Percentiles rank a stretch among this genome's conserved stretches.
phyloP scores from a whole-genome alignment of 2,329 filamentous ascomycete species.

The Calycina herbarum region DNA sequence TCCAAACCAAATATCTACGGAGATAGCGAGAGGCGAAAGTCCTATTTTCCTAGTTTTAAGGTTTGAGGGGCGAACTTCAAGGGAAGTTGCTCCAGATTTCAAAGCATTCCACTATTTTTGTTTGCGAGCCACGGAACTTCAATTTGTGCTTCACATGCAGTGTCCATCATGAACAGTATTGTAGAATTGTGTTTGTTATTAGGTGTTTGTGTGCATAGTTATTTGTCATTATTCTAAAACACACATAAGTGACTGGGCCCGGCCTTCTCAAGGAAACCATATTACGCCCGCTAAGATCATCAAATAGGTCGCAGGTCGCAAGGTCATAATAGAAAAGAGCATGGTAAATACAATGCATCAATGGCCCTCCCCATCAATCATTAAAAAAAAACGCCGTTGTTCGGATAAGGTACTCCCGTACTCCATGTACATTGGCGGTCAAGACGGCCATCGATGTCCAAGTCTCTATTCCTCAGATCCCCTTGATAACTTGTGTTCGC shows the following conservation, averaged over 20 bases:
- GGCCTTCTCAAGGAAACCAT: conserved; percentile 1
- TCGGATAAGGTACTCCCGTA: neutral
- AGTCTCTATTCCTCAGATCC: conserved; percentile 58
- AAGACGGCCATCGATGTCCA: conserved; percentile 1
- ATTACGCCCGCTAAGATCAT: conserved; percentile 23
- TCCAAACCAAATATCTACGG: neutral
- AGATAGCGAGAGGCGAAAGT: neutral
- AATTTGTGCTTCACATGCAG: neutral
- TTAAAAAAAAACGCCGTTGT: conserved; percentile 7
- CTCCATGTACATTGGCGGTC: neutral
- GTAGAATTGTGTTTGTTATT: neutral
- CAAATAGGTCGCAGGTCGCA: neutral
- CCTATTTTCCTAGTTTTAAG: neutral
- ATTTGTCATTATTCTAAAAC: conserved; percentile 15
- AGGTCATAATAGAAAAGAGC: neutral
- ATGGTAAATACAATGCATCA: conserved; percentile 22
- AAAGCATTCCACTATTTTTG: too few species aligned
- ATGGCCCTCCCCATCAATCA: conserved; percentile 10
- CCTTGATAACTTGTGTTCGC: conserved; percentile 90
- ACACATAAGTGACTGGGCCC: conserved; percentile 1
- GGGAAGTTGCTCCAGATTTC: neutral
- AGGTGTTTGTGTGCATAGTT: neutral
- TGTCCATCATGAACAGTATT: neutral
- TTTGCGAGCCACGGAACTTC: neutral
- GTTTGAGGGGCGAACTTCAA: neutral